Conservation (phyloP, 345 rosid species). For the Syzygium grande region DNA sequence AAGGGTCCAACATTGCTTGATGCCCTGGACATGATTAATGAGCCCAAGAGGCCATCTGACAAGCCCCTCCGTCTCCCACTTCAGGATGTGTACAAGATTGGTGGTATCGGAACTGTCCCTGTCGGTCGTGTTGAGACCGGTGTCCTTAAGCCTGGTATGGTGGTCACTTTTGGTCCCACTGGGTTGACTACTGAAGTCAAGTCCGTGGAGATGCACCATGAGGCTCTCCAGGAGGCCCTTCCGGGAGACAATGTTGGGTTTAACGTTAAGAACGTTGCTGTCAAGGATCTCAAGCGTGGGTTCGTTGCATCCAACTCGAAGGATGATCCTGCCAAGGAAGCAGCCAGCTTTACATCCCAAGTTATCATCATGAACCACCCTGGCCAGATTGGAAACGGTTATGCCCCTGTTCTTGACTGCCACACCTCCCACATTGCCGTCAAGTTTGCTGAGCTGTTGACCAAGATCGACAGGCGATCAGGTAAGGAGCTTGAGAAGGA, state of each 20-base stretch:
- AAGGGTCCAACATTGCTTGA: conserved; percentile 73
- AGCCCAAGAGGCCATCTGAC: conserved; percentile 88
- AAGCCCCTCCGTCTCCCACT: conserved; percentile 90
- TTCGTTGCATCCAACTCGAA: conserved; percentile 79
- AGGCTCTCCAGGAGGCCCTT: conserved; percentile 67
- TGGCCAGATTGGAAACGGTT: conserved; percentile 84
- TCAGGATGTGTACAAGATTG: conserved; percentile 87
- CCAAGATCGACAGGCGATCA: conserved; percentile 76
- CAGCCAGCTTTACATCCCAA: conserved; percentile 73
- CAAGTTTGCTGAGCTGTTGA: conserved; percentile 53
- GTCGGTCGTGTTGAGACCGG: conserved; percentile 81
- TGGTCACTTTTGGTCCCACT: conserved; percentile 65
- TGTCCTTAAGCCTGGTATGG: conserved; percentile 68
- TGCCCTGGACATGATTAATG: conserved; percentile 52
- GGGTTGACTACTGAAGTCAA: conserved; percentile 83
- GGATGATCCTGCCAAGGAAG: conserved; percentile 82
- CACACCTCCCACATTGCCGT: conserved; percentile 88
- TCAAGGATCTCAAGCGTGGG: conserved; percentile 85
- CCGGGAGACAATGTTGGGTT: conserved; percentile 82
- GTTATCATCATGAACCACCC: conserved; percentile 96
- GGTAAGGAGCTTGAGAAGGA: conserved; percentile 86
- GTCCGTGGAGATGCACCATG: conserved; percentile 95
- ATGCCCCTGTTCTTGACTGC: conserved; percentile 81
- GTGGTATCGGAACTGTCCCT: conserved; percentile 84
- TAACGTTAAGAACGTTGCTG: conserved; percentile 81